Conservation (phyloP, 2,329 filamentous ascomycete species). For the Calycina marina region DNA sequence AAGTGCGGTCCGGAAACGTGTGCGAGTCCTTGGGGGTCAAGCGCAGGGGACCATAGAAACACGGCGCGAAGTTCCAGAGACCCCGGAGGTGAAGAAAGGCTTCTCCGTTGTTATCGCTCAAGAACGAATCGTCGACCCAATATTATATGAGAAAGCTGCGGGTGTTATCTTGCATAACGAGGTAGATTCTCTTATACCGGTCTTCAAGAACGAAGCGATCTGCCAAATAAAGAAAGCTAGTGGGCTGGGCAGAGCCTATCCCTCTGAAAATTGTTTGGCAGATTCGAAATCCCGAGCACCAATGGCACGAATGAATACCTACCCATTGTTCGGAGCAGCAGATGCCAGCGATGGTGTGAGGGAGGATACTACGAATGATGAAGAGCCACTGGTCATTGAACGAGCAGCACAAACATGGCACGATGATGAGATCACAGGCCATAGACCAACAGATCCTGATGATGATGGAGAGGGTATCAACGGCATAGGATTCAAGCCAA, state of each 20-base stretch:
- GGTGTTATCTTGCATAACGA: constrained; percentile 11
- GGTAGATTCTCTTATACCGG: constrained; percentile 18
- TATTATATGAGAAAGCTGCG: constrained; percentile 7
- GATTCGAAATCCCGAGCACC: constrained; percentile 16
- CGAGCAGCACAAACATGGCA: constrained; percentile 51
- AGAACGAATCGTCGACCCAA: constrained; percentile 8
- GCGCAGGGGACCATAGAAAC: constrained; percentile 3
- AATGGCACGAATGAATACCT: constrained; percentile 17
- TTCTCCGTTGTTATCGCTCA: constrained; percentile 8
- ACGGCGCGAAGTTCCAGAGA: constrained; percentile 6
- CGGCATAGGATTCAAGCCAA: constrained; percentile 52
- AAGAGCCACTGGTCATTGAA: constrained; percentile 10
- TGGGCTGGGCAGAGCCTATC: constrained; percentile 14
- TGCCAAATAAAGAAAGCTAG: not conserved
- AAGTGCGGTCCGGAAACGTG: constrained; percentile 14
- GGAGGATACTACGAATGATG: constrained; percentile 1
- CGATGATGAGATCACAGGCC: constrained; percentile 52
- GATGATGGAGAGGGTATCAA: constrained; percentile 55
- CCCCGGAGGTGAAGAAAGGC: constrained; percentile 4
- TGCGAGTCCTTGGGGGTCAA: constrained; percentile 9
- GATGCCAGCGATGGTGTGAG: too few relatives aligned
- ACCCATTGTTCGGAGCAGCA: constrained; percentile 9
- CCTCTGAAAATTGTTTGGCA: constrained; percentile 17
- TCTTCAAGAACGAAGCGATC: constrained; percentile 9
- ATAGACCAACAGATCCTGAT: constrained; percentile 48